These are phyloP conservation scores for Boletales sp. DNA, from an alignment of 768 basidiomycete species.

Conservation along the genomic window DNA sequence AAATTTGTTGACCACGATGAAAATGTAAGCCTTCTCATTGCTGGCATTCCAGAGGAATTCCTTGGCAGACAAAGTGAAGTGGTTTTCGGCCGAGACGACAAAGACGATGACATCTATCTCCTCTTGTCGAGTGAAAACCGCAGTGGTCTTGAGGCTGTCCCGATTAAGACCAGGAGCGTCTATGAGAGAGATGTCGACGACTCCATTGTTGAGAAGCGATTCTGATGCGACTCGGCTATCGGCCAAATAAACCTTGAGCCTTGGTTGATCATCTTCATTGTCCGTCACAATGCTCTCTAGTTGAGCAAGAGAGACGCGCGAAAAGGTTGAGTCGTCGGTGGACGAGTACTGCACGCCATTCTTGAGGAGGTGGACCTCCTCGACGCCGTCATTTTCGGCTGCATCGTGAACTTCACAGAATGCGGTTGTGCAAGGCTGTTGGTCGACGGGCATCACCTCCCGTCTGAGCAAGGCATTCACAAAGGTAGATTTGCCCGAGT, in stretches of 20 bases:
- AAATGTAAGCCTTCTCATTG: conserved; percentile 96
- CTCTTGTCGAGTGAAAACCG: conserved; percentile 91
- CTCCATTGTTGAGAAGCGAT: conserved; percentile 90
- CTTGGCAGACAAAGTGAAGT: conserved; percentile 93
- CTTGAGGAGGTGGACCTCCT: conserved; percentile 84
- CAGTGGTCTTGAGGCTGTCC: conserved; percentile 92
- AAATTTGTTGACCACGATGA: conserved; percentile 98
- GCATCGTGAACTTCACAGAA: conserved; percentile 97
- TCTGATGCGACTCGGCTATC: conserved; percentile 75
- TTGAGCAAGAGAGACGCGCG: conserved; percentile 58
- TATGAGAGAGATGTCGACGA: conserved; percentile 97
- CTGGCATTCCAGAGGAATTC: conserved; percentile 92
- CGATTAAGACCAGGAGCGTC: conserved; percentile 98
- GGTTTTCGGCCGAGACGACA: conserved; percentile 96
- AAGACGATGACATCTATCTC: conserved; percentile 99
- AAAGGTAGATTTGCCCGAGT: conserved; percentile 97
- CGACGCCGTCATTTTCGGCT: conserved; percentile 69
- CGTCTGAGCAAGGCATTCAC: conserved; percentile 92
- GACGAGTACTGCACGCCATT: conserved; percentile 65
- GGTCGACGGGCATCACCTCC: conserved; percentile 94
- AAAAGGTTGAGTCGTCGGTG: conserved; percentile 73
- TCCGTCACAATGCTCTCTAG: conserved; percentile 75
- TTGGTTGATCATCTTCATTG: conserved; percentile 50
- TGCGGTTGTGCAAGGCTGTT: conserved; percentile 95
- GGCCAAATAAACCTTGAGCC: conserved; percentile 86